Evolutionary conservation across 2,329 filamentous ascomycete genomes (phyloP).

Genomic region (Colletotrichum simmondsii): DNA sequence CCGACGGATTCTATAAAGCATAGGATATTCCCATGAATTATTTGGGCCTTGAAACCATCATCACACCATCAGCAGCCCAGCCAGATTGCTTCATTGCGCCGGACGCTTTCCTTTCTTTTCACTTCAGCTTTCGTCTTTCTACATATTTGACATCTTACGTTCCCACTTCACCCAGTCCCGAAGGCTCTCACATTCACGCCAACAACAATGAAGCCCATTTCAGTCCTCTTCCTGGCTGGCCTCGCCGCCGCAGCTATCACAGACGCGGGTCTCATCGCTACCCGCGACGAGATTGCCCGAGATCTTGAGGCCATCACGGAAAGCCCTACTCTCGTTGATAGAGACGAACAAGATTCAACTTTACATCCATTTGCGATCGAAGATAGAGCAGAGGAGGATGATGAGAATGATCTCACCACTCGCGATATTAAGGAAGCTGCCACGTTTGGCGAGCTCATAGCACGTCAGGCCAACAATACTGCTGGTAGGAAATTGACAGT

Average conservation of each 20-base stretch:
- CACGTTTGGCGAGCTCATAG: neutral
- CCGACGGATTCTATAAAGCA: neutral
- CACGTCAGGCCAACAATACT: constrained; percentile 3
- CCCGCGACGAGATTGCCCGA: neutral
- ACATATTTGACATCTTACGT: neutral
- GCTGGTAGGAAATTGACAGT: neutral
- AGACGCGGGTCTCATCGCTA: constrained; percentile 2
- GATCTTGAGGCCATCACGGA: neutral
- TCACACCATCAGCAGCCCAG: neutral
- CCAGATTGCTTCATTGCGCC: constrained; percentile 3
- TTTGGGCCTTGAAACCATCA: neutral
- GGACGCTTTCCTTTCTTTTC: constrained; percentile 12
- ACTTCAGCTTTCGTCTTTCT: neutral
- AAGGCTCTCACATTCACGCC: neutral
- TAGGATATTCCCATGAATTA: neutral
- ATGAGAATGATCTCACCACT: neutral
- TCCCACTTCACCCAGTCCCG: neutral
- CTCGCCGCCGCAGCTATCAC: constrained; percentile 18
- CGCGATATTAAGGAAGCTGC: neutral
- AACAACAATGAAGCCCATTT: constrained; percentile 18
- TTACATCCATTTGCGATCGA: neutral
- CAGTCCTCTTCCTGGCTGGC: constrained; percentile 18
- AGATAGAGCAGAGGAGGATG: neutral
- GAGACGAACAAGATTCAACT: constrained; percentile 6
- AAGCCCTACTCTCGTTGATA: neutral